Percentiles rank a stretch among this genome's conserved stretches.
Evolutionary conservation across 2,329 filamentous ascomycete species (phyloP).

Genomic region (Raffaelea ambrosiae): DNA sequence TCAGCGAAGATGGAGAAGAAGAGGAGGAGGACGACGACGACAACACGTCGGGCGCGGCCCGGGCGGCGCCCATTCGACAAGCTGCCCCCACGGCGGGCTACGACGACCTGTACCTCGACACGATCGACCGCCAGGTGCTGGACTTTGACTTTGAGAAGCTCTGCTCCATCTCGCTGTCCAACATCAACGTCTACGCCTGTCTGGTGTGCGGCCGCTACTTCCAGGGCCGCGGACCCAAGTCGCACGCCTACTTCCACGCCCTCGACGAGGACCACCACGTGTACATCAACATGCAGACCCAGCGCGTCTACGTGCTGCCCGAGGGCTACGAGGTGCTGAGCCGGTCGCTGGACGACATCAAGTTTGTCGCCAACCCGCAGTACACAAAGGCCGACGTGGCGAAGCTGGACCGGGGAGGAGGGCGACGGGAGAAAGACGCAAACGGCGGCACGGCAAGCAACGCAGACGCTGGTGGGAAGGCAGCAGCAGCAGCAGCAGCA

Average conservation of each 20-base stretch:
- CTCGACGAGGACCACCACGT: conserved; percentile 94
- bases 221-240: conserved; percentile 86
- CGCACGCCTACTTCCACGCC: conserved; percentile 94
- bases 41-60: conserved; percentile 27
- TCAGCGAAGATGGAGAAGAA: conserved; percentile 21
- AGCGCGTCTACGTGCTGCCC: conserved; percentile 83
- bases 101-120: conserved; percentile 94
- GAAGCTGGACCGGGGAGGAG: conserved; percentile 64
- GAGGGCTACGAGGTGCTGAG: conserved; percentile 96
- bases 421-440: too few relatives aligned
- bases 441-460: too few relatives aligned
- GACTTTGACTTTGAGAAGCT: conserved; percentile 99
- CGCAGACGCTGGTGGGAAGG: too few relatives aligned
- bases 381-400: conserved; percentile 75
- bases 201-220: conserved; percentile 97
- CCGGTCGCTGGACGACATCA: conserved; percentile 94
- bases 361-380: conserved; percentile 88
- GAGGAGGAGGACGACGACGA: conserved; percentile 31
- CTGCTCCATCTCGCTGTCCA: conserved; percentile 89
- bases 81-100: conserved; percentile 78
- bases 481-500: not conserved
- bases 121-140: conserved; percentile 82
- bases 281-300: conserved; percentile 94
- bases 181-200: conserved; percentile 98
- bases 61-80: conserved; percentile 57